phyloP scores from a whole-genome alignment of 106 monocot genomes.

The Platanthera guangdongensis region DNA sequence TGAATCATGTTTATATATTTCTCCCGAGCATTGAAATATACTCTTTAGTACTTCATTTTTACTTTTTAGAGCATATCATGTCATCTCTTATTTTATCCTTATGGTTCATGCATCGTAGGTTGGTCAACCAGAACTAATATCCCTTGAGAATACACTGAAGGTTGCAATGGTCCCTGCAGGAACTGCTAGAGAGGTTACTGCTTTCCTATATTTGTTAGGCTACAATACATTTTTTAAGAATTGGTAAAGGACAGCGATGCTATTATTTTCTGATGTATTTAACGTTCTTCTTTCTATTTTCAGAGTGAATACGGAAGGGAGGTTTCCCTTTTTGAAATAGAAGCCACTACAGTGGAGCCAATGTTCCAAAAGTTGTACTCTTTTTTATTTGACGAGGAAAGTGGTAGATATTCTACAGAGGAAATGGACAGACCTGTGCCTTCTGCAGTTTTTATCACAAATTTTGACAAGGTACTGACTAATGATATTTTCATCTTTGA shows the following conservation, averaged over 20 bases:
- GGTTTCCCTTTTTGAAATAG: conserved; percentile 79
- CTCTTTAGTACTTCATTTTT: not conserved
- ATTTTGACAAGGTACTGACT: conserved; percentile 69
- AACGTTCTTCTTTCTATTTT: conserved; percentile 11
- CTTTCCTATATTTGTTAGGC: not conserved
- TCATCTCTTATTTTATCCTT: conserved; percentile 9
- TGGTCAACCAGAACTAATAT: conserved; percentile 84
- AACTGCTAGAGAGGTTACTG: conserved; percentile 70
- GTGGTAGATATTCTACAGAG: conserved; percentile 45
- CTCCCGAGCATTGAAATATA: not conserved
- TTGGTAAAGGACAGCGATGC: not conserved
- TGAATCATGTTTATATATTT: not conserved
- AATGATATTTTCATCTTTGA: not conserved
- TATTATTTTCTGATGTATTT: not conserved
- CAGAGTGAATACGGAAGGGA: conserved; percentile 93
- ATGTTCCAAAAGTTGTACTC: conserved; percentile 56
- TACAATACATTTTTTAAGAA: not conserved
- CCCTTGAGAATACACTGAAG: conserved; percentile 72
- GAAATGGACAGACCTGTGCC: conserved; percentile 68
- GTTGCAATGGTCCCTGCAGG: conserved; percentile 75
- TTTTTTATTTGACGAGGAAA: conserved; percentile 58
- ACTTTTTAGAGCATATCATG: not conserved
- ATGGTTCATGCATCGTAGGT: conserved; percentile 28
- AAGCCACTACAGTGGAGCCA: conserved; percentile 62
- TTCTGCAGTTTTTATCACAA: conserved; percentile 62